These are phyloP conservation scores for Apostasia ramifera DNA, from an alignment of 106 monocot species.

Conservation along the genomic window DNA sequence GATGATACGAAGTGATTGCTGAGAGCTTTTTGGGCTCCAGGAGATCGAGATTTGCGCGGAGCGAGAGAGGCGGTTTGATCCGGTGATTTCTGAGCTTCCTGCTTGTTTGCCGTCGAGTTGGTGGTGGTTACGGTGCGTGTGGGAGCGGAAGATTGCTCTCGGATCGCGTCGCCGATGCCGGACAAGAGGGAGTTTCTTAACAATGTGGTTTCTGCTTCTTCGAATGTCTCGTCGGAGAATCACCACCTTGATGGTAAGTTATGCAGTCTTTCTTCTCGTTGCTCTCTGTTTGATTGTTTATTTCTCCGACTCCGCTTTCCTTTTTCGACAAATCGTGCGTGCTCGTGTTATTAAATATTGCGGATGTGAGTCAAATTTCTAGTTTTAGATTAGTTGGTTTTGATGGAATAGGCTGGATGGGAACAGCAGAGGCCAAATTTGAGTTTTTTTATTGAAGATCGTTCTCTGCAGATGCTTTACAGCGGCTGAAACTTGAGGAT, in stretches of 20 bases:
- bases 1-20: slow-evolving; percentile 3
- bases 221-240: slow-evolving; percentile 13
- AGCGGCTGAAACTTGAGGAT: slow-evolving; percentile 22
- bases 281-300: slow-evolving; percentile 1
- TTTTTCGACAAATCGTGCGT: background rate
- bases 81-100: background rate
- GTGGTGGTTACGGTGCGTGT: background rate
- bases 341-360: background rate
- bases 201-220: slow-evolving; percentile 10
- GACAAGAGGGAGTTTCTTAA: slow-evolving; percentile 14
- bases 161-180: slow-evolving; percentile 14
- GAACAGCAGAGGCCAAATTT: background rate
- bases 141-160: background rate
- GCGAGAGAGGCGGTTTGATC: background rate
- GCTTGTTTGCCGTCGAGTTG: background rate
- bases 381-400: background rate
- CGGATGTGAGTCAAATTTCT: background rate
- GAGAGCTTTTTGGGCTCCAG: background rate
- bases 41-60: background rate
- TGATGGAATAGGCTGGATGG: background rate
- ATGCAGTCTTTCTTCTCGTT: slow-evolving; percentile 2
- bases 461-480: slow-evolving; percentile 26
- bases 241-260: slow-evolving; percentile 14
- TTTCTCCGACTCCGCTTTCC: background rate
- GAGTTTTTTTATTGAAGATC: background rate